Conservation (phyloP, 345 rosid species). For the Eucalyptus camaldulensis region DNA sequence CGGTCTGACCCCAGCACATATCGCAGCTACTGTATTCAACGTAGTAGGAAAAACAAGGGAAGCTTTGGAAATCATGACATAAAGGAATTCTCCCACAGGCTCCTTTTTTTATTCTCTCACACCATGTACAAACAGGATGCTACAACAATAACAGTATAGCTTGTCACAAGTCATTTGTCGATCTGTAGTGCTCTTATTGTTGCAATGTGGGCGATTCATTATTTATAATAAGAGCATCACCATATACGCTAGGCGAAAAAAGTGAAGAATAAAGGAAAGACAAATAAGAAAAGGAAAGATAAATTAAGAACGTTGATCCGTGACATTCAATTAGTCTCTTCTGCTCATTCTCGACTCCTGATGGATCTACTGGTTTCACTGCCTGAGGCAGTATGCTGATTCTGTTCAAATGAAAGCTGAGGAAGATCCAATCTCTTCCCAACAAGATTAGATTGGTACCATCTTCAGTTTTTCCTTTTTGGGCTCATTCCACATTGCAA, state of each 20-base stretch:
- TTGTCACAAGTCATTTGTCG: neutral
- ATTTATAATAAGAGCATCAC: neutral
- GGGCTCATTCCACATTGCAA: neutral
- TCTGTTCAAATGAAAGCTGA: neutral
- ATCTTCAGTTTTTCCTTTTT: neutral
- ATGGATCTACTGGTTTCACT: neutral
- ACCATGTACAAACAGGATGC: neutral
- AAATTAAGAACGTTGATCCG: neutral
- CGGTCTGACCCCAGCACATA: slow-evolving; percentile 82
- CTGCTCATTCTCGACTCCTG: neutral
- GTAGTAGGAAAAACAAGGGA: slow-evolving; percentile 50
- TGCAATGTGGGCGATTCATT: neutral
- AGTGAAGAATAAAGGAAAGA: neutral
- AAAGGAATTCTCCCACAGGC: neutral
- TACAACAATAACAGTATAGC: neutral
- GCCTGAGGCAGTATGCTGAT: neutral
- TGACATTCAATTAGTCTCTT: neutral
- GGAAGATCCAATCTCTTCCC: neutral
- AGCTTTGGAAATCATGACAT: slow-evolving; percentile 46
- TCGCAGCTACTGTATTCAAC: slow-evolving; percentile 76
- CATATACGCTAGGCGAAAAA: neutral
- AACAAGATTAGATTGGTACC: neutral
- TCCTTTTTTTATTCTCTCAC: neutral
- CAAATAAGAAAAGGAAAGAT: neutral
- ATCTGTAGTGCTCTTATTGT: neutral